Base-by-base conservation (phyloP, 176 grass and related monocot genomes). In the Aegilops umbellulata region DNA sequence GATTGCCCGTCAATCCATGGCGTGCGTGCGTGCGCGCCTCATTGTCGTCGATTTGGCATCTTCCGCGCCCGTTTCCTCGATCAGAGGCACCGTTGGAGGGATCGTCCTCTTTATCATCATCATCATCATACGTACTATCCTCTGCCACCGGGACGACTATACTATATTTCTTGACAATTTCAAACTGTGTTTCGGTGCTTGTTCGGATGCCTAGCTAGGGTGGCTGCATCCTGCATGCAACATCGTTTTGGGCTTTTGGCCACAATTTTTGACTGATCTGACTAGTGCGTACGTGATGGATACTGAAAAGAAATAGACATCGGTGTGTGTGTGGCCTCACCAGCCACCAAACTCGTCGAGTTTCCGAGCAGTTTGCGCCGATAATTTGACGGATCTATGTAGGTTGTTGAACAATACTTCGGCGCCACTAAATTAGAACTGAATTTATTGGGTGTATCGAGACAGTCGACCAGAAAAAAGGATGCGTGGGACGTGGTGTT, bases 21-120 rank as follows among this genome's bases (percentile, higher is more conserved):
- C 7, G 12, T 65, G 22, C 7, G 12, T 65, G 78, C 64, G 22
- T 35, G 78, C 64, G 8, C 23, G 9, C 20, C n/a, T 23, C n/a
- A 60, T 86, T 38, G 70, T 75, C 41, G 78, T 12, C 69, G 10
- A 82, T 78, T 73, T 83, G 88, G 74, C 74, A 65, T 24, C 16
- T 34, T 72, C 6, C 78, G 34, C 63, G 62, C 44, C 60, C 65
- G 31, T 58, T 65, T 27, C 63, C 61, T 58, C 58, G 17, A 69
- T 41, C 23, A 49, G 78, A 76, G 3, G 15, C 71, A 36, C 26
- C 68, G 26, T 69, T 60, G 82, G 11, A 73, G 66, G 3, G 41
- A 44, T 44, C 38, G 11, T 8, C 30, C 80, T 71, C 31, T 72
- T 79, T 74, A 85, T 46, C 76, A 68, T 35, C 34, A 35, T 35